These are phyloP conservation scores for Tulasnella sp. DNA, from an alignment of 768 basidiomycete species.

Conservation along the genomic window DNA sequence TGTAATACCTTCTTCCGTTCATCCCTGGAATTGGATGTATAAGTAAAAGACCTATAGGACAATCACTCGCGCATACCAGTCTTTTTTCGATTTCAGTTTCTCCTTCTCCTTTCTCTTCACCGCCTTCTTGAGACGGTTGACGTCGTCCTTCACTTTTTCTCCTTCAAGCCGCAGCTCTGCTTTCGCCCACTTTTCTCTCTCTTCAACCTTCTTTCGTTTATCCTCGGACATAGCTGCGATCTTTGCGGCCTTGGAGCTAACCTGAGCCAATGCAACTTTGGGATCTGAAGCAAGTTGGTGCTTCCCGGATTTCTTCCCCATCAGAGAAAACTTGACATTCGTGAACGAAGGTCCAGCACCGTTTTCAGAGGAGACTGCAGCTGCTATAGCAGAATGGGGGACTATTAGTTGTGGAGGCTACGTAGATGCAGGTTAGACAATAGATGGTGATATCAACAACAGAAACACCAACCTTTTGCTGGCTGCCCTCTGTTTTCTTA, in stretches of 20 bases:
- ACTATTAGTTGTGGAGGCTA: slow-evolving; percentile 59
- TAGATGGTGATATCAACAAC: slow-evolving; percentile 4
- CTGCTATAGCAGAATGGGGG: too few relatives aligned
- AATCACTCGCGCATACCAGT: slow-evolving; percentile 81
- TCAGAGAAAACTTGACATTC: slow-evolving; percentile 55
- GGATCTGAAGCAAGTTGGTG: slow-evolving; percentile 70
- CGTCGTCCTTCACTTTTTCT: slow-evolving; percentile 83
- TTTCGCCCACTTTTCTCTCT: slow-evolving; percentile 80
- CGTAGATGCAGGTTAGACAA: neutral
- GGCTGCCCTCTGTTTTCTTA: slow-evolving; percentile 33
- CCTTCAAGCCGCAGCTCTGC: slow-evolving; percentile 80
- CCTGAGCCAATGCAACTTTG: slow-evolving; percentile 68
- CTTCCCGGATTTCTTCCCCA: too few relatives aligned
- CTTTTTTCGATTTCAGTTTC: slow-evolving; percentile 69
- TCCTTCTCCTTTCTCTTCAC: slow-evolving; percentile 85
- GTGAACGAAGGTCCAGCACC: slow-evolving; percentile 28
- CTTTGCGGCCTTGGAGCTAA: slow-evolving; percentile 64
- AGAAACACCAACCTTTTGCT: neutral
- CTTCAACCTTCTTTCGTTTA: slow-evolving; percentile 65
- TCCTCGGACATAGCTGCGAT: slow-evolving; percentile 67
- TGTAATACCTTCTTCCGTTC: slow-evolving; percentile 71
- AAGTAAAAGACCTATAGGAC: slow-evolving; percentile 4
- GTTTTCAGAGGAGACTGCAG: slow-evolving; percentile 17
- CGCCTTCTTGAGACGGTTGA: slow-evolving; percentile 75
- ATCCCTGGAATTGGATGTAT: slow-evolving; percentile 45